These are phyloP conservation scores for Flaveria trinervia DNA, from an alignment of 129 eudicot genomes.

Conservation along the genomic window DNA sequence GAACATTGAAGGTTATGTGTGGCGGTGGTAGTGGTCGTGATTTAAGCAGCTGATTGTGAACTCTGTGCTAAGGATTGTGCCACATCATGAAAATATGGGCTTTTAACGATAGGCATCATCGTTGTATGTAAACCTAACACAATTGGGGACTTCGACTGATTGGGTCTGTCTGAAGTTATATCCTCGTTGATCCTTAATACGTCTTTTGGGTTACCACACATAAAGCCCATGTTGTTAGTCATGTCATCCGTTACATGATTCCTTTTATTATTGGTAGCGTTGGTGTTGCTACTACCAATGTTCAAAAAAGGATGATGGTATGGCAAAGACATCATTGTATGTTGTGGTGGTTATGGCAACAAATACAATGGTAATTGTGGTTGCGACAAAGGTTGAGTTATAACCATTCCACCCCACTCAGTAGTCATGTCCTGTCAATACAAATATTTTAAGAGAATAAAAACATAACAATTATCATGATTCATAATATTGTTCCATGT, in stretches of 20 bases:
- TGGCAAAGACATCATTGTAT: neutral
- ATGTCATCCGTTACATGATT: neutral
- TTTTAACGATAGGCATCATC: neutral
- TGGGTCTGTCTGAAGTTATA: neutral
- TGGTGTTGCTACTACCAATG: neutral
- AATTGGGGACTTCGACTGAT: too few species aligned
- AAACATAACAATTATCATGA: too few species aligned
- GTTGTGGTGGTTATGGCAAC: too few species aligned
- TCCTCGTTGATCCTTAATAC: neutral
- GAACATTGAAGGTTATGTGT: neutral
- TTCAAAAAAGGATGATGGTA: neutral
- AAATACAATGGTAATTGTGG: neutral
- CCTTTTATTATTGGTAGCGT: constrained; percentile 1
- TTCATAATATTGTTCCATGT: too few species aligned
- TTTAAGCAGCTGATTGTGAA: too few species aligned
- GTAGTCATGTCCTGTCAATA: neutral
- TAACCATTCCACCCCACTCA: neutral
- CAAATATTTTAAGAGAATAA: neutral
- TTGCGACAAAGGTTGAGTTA: neutral
- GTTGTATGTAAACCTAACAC: neutral
- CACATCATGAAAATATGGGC: neutral
- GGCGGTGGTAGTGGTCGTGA: neutral
- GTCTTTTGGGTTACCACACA: neutral
- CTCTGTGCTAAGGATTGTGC: neutral
- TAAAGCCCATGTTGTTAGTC: neutral